Conservation (phyloP, 169 alveolate species). For the Plasmodium malariae region DNA sequence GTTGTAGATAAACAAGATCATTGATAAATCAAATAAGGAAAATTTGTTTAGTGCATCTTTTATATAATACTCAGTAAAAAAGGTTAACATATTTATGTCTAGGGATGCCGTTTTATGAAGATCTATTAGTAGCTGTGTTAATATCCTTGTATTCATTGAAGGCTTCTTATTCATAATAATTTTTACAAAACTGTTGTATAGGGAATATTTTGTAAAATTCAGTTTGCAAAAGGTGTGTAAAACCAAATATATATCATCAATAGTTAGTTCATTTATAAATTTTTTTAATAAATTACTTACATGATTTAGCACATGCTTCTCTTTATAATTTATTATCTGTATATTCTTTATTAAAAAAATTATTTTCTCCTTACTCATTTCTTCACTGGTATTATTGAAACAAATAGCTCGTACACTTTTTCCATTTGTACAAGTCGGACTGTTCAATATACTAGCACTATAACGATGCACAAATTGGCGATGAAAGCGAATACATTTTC, state of each 20-base stretch:
- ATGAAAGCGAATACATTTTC: not conserved
- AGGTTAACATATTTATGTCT: conserved; percentile 33
- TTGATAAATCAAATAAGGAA: conserved; percentile 59
- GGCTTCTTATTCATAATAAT: conserved; percentile 60
- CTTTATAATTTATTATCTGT: conserved; percentile 47
- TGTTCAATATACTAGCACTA: not conserved
- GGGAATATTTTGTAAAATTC: conserved; percentile 58
- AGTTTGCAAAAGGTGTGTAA: conserved; percentile 64
- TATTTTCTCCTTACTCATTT: conserved; percentile 33
- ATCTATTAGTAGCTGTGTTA: conserved; percentile 61
- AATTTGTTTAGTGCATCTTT: not conserved
- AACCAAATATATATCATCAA: conserved; percentile 40
- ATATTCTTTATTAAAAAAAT: conserved; percentile 57
- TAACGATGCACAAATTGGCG: not conserved
- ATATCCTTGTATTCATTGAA: conserved; percentile 5
- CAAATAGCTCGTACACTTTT: not conserved
- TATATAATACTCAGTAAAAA: conserved; percentile 53
- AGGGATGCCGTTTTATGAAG: conserved; percentile 49
- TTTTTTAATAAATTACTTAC: conserved; percentile 32
- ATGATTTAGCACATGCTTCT: conserved; percentile 34
- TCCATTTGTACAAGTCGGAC: not conserved
- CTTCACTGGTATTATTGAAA: not conserved
- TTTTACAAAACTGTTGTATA: conserved; percentile 30
- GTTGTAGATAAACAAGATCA: conserved; percentile 41
- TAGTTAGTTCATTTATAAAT: conserved; percentile 9